Evolutionary conservation across 1,284 basidiomycete species (phyloP).

Genomic region (Trametes versicolor): DNA sequence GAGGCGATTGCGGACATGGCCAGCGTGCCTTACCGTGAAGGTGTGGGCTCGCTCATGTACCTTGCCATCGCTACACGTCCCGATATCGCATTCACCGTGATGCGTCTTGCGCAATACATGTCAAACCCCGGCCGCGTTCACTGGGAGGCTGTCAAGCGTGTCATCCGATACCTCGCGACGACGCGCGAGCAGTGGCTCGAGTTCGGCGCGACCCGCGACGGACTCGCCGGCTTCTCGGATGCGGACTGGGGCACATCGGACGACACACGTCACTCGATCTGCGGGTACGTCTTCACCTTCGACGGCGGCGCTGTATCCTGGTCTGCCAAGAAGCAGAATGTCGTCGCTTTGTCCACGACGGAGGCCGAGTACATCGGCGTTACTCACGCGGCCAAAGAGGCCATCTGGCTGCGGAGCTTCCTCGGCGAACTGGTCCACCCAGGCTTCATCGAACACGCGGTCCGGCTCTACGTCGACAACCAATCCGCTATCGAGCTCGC

Average conservation of each 20-base stretch:
- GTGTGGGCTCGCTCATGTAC: constrained; percentile 25
- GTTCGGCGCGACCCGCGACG: background rate
- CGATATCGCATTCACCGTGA: constrained; percentile 25
- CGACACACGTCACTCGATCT: constrained; percentile 41
- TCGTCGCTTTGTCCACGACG: constrained; percentile 32
- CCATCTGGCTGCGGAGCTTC: constrained; percentile 38
- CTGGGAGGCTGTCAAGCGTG: constrained; percentile 33
- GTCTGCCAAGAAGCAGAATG: constrained; percentile 13
- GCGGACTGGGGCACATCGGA: constrained; percentile 3
- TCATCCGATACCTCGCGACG: constrained; percentile 32
- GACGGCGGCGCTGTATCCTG: constrained; percentile 44
- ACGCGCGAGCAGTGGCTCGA: constrained; percentile 6
- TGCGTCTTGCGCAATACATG: background rate
- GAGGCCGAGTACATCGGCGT: constrained; percentile 33
- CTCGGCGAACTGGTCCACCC: constrained; percentile 20
- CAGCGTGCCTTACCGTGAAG: constrained; percentile 18
- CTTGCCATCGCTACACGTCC: constrained; percentile 1
- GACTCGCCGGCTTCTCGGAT: constrained; percentile 15
- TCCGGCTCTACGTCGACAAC: constrained; percentile 45
- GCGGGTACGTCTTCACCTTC: constrained; percentile 40
- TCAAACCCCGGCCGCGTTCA: constrained; percentile 31
- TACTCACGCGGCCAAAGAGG: constrained; percentile 27
- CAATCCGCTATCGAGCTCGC: constrained; percentile 43
- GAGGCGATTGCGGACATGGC: background rate
- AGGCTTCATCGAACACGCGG: constrained; percentile 39